Evolutionary conservation across 1,139 yeast species (phyloP), one percentile per base, ranked within the genome.

Genomic region (Entelexis paramagnoliae): DNA sequence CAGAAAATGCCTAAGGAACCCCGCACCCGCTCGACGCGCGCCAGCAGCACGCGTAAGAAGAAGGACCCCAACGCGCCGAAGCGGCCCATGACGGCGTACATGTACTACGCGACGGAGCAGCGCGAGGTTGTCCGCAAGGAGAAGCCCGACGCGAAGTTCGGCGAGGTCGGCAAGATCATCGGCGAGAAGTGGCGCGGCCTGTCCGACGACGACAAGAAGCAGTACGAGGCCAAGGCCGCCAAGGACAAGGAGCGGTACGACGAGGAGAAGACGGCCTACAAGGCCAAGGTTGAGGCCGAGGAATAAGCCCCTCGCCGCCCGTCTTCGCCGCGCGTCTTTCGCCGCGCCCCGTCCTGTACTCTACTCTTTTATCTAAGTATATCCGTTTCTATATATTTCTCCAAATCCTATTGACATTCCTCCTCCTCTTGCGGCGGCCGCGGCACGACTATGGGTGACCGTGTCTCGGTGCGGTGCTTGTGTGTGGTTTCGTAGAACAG

Each of bases 101-200:
- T 91, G 97, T 89, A 85, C 79, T 91, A 89, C 67, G 97, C 98
- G 64, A 88, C 87, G 68, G 96, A 88, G 66, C 84, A 85, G 79
- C 88, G 97, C 76, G 96, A 89, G 71, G 79, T 80, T 61, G 95
- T 91, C 63, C 79, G 95, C 71, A 51, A 52, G 50, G 60, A 54
- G 41, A 53, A 54, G 48, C 62, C 62, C 36, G 53, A 53, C 56
- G 66, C 65, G 48, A 56, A 56, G 52, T 56, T 56, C 51, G 59
- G 59, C 33, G 89, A 85, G 72, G 88, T 87, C 60, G 95, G 95
- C 68, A 85, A 82, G 71, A 71, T 85, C 58, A 80, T 91, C 65
- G 98, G 98, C 69, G 96, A 87, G 70, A 84, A 79, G 73, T 91
- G 98, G 98, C 88, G 88, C 81, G 84, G 89, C 57, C 76, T 89